A percentile compares a stretch with the other conserved stretches of the same genome.
Evolutionary conservation across 2,329 filamentous ascomycete species (phyloP).

Genomic region (Botrytis pseudocinerea): DNA sequence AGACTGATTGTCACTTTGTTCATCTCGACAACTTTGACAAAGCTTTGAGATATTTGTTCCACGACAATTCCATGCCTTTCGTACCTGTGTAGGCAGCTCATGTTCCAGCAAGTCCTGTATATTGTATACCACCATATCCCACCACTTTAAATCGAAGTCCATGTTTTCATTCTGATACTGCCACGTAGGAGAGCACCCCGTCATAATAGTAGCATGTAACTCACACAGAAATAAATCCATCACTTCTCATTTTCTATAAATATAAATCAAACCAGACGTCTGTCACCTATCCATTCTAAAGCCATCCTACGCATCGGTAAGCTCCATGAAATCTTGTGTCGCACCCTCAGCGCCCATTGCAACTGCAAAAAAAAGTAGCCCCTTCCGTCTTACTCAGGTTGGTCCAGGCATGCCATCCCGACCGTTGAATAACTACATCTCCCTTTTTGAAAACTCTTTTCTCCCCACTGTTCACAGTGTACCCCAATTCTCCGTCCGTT

Average conservation of each 20-base stretch:
- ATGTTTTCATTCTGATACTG: not conserved
- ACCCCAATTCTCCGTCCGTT: conserved; percentile 44
- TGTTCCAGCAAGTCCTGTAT: not conserved
- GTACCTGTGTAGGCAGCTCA: not conserved
- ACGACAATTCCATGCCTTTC: not conserved
- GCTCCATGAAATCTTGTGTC: not conserved
- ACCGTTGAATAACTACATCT: conserved; percentile 46
- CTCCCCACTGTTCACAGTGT: conserved; percentile 44
- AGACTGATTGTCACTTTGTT: not conserved
- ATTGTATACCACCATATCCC: not conserved
- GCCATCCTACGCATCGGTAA: not conserved
- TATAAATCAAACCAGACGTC: no score
- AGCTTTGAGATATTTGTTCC: no score
- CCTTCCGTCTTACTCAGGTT: conserved; percentile 30
- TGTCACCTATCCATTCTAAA: not conserved
- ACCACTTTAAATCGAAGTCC: not conserved
- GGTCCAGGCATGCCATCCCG: conserved; percentile 47
- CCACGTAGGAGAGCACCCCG: not conserved
- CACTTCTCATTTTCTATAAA: not conserved
- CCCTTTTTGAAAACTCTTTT: conserved; percentile 43
- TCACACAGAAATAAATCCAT: not conserved
- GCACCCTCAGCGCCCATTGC: conserved; percentile 26
- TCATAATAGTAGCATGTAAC: not conserved
- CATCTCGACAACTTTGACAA: not conserved
- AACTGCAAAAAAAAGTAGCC: conserved; percentile 26